Evolutionary conservation across 768 basidiomycete species (phyloP).

Genomic region (Hortiboletus campestris): DNA sequence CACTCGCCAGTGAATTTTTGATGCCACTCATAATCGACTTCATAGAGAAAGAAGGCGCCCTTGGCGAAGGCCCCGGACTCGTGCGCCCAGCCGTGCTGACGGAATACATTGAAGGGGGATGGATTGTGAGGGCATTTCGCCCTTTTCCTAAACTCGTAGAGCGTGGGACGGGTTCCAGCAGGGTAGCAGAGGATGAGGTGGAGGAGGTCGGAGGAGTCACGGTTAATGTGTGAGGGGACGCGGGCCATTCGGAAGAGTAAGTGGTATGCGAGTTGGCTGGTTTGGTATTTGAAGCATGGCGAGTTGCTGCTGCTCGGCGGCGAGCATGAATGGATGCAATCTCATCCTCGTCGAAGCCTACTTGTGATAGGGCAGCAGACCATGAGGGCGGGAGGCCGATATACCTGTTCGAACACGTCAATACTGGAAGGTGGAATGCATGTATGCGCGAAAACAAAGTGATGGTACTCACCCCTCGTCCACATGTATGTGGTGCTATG

Average conservation of each 20-base stretch:
- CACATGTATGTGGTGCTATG: slow-evolving; percentile 76
- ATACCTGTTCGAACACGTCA: slow-evolving; percentile 38
- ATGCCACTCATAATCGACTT: slow-evolving; percentile 23
- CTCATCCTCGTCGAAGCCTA: slow-evolving; percentile 68
- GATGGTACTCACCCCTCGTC: slow-evolving; percentile 58
- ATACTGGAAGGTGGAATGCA: background rate
- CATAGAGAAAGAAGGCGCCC: slow-evolving; percentile 20
- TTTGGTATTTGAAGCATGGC: background rate
- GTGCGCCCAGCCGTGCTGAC: background rate
- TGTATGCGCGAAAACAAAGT: background rate
- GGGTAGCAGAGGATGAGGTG: slow-evolving; percentile 16
- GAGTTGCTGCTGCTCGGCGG: slow-evolving; percentile 23
- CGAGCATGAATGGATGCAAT: slow-evolving; percentile 56
- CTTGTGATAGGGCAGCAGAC: slow-evolving; percentile 56
- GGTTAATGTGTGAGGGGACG: slow-evolving; percentile 14
- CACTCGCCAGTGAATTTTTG: slow-evolving; percentile 18
- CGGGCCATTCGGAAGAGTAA: slow-evolving; percentile 4
- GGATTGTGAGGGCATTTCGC: slow-evolving; percentile 1
- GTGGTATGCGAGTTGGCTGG: slow-evolving; percentile 4
- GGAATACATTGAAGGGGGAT: slow-evolving; percentile 18
- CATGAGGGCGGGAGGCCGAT: slow-evolving; percentile 73
- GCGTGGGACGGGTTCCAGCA: slow-evolving; percentile 25
- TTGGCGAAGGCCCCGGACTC: slow-evolving; percentile 15
- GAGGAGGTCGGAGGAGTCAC: slow-evolving; percentile 14
- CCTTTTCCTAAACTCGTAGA: slow-evolving; percentile 21